Conservation (phyloP, 1,284 basidiomycete species). For the Mycena sp. region DNA sequence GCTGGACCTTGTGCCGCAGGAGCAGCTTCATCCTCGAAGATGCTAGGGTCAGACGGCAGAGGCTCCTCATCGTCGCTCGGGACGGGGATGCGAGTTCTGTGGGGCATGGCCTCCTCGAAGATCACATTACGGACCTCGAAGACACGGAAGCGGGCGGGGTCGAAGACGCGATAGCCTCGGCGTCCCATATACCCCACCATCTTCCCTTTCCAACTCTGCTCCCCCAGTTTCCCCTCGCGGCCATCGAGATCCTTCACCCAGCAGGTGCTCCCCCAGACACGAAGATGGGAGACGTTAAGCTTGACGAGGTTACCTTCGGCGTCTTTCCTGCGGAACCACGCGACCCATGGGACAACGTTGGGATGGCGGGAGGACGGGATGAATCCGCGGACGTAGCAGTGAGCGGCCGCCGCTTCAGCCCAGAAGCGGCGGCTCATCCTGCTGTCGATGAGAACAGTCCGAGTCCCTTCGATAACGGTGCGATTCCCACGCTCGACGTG, state of each 20-base stretch:
- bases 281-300: constrained; percentile 25
- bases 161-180: constrained; percentile 16
- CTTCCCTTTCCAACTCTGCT: constrained; percentile 11
- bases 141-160: background rate
- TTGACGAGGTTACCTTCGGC: constrained; percentile 6
- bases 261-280: constrained; percentile 18
- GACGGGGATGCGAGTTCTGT: constrained; percentile 8
- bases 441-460: background rate
- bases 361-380: constrained; percentile 19
- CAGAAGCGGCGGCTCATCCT: background rate
- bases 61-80: background rate
- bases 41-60: background rate
- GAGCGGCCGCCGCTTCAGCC: constrained; percentile 7
- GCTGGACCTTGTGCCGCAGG: no score
- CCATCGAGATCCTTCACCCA: constrained; percentile 19
- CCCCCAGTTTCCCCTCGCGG: constrained; percentile 5
- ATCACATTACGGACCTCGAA: constrained; percentile 7
- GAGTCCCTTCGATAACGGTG: background rate
- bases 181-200: constrained; percentile 19
- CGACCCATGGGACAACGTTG: background rate
- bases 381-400: constrained; percentile 12
- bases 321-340: background rate
- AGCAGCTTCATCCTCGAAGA: background rate
- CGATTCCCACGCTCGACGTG: constrained; percentile 8
- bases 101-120: constrained; percentile 22